Evolutionary conservation across 2,329 filamentous ascomycete genomes (phyloP), one percentile per base, ranked within the genome.

Genomic region (Clarireedia hainanense): DNA sequence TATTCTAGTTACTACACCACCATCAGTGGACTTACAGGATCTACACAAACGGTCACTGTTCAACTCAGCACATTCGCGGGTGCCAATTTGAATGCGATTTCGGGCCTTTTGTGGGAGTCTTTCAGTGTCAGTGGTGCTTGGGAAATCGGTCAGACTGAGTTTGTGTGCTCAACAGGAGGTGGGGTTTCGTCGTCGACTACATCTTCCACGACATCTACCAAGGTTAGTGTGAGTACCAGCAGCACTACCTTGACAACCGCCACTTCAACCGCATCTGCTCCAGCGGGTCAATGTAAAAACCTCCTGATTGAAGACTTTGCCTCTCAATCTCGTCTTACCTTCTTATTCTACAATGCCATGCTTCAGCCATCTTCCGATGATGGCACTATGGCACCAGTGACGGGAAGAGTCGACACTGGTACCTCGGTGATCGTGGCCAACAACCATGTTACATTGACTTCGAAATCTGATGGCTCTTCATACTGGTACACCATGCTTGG

Each of bases 261-360:
- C 46, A 50, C 20, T 17, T 27, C 45, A 15, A 51, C 34, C 42
- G 27, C 61, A 9, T 57, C 52, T 10, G 24, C 57, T 27, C 54
- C 49, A 23, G 46, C 54, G 51, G 56, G 57, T 49, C 53, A 58
- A 36, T 80, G 77, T 63, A 67, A 69, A 10, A 65, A 71, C 37
- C 67, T 79, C 6, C 64, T 80, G 26, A 73, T 84, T 53, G 81
- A 84, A 60, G 81, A 84, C 69, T 84, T 78, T 75, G 74, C 73
- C 53, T 84, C 80, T 7, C 81, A 84, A 65, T 84, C 80, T 5
- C 78, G 80, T 30, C 68, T 84, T 52, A 81, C 78, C 1, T 84
- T 84, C 67, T 69, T 84, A 15, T 78, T 73, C 63, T 84, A 84
- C 71, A 84, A 84, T 64, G 74, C 80, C 39, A 71, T 83, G 69